phyloP scores from a whole-genome alignment of 148 eudicot genomes.

The Nepenthes gracilis region DNA sequence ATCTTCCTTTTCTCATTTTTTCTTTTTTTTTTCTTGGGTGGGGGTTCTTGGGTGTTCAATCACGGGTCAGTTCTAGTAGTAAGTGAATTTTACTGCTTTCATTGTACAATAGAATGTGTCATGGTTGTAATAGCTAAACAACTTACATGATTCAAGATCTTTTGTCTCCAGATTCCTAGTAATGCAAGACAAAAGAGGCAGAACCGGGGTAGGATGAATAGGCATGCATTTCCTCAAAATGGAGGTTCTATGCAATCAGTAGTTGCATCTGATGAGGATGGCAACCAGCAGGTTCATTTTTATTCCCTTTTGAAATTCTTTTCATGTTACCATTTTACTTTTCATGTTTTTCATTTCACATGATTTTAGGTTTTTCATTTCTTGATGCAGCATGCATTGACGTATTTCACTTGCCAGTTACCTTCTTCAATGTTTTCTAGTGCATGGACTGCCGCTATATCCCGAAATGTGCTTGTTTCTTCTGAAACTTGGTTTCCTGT shows the following conservation, averaged over 20 bases:
- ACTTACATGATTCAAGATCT: background rate
- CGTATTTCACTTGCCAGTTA: no score
- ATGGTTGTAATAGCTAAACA: no score
- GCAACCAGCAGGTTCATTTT: conserved; percentile 35
- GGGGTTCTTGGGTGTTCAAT: no score
- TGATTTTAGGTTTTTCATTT: no score
- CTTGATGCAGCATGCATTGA: no score
- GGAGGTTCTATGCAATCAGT: conserved; percentile 17
- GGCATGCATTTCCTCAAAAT: conserved; percentile 21
- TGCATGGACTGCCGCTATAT: no score
- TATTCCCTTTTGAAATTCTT: background rate
- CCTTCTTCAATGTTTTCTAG: no score
- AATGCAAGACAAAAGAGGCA: conserved; percentile 33
- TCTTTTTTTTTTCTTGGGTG: background rate
- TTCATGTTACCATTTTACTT: background rate
- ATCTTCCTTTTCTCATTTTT: background rate
- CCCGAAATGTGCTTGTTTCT: no score
- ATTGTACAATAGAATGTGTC: background rate
- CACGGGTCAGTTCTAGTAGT: no score
- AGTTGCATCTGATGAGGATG: conserved; percentile 22
- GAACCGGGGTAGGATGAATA: conserved; percentile 35
- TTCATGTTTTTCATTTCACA: background rate
- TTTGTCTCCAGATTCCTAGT: conserved; percentile 23
- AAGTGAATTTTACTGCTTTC: background rate
- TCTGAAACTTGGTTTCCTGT: no score